These are phyloP conservation scores for Colletotrichum truncatum DNA, from an alignment of 2,329 filamentous ascomycete species.

Conservation along the genomic window DNA sequence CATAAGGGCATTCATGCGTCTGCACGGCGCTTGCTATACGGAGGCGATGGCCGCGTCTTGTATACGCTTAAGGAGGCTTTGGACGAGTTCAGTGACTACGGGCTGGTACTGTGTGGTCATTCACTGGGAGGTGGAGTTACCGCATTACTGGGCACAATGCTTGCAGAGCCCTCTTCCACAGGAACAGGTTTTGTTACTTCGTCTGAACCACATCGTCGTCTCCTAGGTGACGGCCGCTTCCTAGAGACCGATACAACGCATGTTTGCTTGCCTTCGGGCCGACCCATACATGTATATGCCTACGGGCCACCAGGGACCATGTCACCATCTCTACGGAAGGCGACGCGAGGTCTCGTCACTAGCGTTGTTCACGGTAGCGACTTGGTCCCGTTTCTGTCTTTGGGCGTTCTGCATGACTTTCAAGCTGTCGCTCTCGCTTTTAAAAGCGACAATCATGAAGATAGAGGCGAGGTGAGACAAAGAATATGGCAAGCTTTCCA, in stretches of 20 bases:
- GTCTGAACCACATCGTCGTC: slow-evolving; percentile 53
- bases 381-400: slow-evolving; percentile 76
- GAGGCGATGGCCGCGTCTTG: slow-evolving; percentile 73
- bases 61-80: slow-evolving; percentile 72
- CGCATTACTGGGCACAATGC: slow-evolving; percentile 74
- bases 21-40: slow-evolving; percentile 72
- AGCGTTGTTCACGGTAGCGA: slow-evolving; percentile 79
- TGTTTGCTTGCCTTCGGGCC: slow-evolving; percentile 69
- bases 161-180: slow-evolving; percentile 68
- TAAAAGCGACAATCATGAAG: slow-evolving; percentile 74
- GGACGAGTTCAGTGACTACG: slow-evolving; percentile 74
- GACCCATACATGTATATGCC: slow-evolving; percentile 81
- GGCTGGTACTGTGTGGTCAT: slow-evolving; percentile 75
- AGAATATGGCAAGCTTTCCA: slow-evolving; percentile 73
- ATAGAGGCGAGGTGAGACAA: slow-evolving; percentile 72
- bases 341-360: slow-evolving; percentile 79
- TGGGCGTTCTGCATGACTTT: slow-evolving; percentile 79
- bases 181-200: slow-evolving; percentile 72
- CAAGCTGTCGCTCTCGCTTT: slow-evolving; percentile 78
- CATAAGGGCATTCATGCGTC: slow-evolving; percentile 81
- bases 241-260: slow-evolving; percentile 35
- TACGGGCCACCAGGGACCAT: slow-evolving; percentile 80
- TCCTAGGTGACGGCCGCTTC: slow-evolving; percentile 43
- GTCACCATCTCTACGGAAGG: slow-evolving; percentile 73
- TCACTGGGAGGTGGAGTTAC: slow-evolving; percentile 77